Base-by-base conservation (phyloP, 2,329 filamentous ascomycete genomes). In the Dactylellina haptotyla region DNA sequence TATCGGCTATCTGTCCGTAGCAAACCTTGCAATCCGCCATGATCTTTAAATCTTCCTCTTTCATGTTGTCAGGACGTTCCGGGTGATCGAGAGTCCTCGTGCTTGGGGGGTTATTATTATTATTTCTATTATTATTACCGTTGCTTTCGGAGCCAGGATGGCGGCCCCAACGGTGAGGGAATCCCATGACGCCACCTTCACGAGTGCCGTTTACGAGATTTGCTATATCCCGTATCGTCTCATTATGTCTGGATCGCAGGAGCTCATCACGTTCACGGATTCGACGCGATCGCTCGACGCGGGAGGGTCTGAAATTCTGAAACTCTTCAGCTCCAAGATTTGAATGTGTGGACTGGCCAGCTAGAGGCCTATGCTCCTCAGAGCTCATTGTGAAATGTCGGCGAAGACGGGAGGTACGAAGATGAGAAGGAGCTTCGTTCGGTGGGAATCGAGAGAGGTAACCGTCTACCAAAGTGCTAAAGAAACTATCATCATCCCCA, bases 21-120 rank as follows among this genome's bases (percentile, higher is more conserved):
- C 70, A 75, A 57, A 75, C 70, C 12, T 75, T 75, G 43, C 70
- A 75, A 48, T 75, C 70, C 2, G 41, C 62, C 70, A 69, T 75
- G n/a, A 75, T 75, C 57, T 75, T 75, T 30, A 75, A 26, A 48
- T 75, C 70, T 28, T 73, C 70, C n/a, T 75, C 70, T 46, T 75
- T 75, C 70, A 75, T 62, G 39, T 69, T 75, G n/a, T 69, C 70
- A n/a, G 70, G 70, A 14, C 70, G 32, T 26, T 75, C 63, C 10
- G 70, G 70, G n/a, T 75, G 57, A 28, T 75, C 70, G 1, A 75
- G 45, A 10, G 50, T 75, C 43, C 70, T 50, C 3, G 53, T 34
- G 4, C 28, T 46, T 14, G 54, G 61, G 1, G 61, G 23, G 28
- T n/a, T 41, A 28, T 51, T 56, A 20, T 46, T 69, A 6, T 53